Percentiles rank a stretch among this genome's conserved stretches.
These are phyloP conservation scores for Periglandula ipomoeae DNA, from an alignment of 2,329 filamentous ascomycete species.

Conservation along the genomic window DNA sequence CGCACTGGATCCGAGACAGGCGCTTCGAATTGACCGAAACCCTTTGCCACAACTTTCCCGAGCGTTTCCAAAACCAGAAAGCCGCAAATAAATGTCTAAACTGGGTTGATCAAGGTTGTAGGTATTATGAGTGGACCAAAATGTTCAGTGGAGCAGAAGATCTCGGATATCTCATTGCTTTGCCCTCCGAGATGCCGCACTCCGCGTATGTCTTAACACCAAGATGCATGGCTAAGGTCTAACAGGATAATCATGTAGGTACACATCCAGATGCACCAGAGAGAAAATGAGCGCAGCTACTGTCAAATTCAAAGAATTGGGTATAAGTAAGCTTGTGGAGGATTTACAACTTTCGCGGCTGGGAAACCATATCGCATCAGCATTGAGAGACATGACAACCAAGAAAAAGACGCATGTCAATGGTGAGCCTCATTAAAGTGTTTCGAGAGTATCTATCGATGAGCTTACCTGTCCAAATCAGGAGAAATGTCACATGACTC, in stretches of 20 bases:
- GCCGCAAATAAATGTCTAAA: conserved; percentile 1
- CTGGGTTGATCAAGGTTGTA: conserved; percentile 6
- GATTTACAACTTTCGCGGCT: conserved; percentile 1
- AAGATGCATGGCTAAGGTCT: neutral
- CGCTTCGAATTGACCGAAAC: neutral
- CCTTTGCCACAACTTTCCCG: conserved; percentile 1
- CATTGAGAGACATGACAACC: conserved; percentile 1
- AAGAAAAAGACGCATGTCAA: neutral
- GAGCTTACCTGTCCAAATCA: neutral
- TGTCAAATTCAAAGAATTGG: neutral
- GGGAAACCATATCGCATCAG: neutral
- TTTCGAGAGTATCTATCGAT: neutral
- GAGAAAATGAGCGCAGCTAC: conserved; percentile 2
- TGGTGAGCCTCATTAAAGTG: neutral
- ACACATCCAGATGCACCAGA: conserved; percentile 3
- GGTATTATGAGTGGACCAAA: conserved; percentile 2
- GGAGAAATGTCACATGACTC: neutral
- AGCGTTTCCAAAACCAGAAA: neutral
- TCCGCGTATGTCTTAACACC: conserved; percentile 1
- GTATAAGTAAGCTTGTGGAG: conserved; percentile 2
- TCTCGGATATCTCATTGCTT: conserved; percentile 3
- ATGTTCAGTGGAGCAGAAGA: neutral
- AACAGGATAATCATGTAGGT: neutral
- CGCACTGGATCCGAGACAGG: conserved; percentile 5
- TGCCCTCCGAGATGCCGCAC: conserved; percentile 1